Evolutionary conservation across 139 green algal genomes (phyloP).

Genomic region (Nannochloris sp.): DNA sequence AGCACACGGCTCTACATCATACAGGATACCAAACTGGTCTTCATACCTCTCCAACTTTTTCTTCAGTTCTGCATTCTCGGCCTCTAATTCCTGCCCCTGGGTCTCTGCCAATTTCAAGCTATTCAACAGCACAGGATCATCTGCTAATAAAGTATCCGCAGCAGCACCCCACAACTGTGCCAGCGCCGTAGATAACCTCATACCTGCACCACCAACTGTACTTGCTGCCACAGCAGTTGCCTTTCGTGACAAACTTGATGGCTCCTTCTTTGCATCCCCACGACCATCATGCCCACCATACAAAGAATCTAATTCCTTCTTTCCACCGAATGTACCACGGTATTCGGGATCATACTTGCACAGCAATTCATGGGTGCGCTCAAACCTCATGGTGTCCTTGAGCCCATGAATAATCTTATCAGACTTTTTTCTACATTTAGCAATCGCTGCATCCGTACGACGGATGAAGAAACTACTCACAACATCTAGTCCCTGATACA

Average conservation of each 20-base stretch:
- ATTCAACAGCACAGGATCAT: not conserved
- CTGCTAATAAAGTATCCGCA: constrained; percentile 5
- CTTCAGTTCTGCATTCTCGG: constrained; percentile 6
- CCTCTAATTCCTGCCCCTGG: constrained; percentile 1
- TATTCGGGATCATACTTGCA: constrained; percentile 59
- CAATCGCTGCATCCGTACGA: constrained; percentile 22
- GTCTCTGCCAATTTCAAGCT: not conserved
- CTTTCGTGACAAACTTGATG: not conserved
- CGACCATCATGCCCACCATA: not conserved
- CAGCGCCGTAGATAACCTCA: not conserved
- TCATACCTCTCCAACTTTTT: constrained; percentile 2
- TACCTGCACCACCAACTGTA: not conserved
- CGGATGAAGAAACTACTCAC: constrained; percentile 18
- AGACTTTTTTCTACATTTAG: constrained; percentile 28
- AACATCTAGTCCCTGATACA: constrained; percentile 7
- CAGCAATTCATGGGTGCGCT: constrained; percentile 48
- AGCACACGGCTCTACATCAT: not conserved
- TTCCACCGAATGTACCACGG: constrained; percentile 2
- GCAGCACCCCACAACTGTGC: not conserved
- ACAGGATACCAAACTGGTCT: constrained; percentile 1
- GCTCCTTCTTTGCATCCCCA: not conserved
- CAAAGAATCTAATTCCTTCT: not conserved
- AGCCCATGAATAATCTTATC: constrained; percentile 52
- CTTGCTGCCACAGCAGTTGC: not conserved
- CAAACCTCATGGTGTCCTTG: constrained; percentile 53